These are phyloP conservation scores for Coccomyxa sp. DNA, from an alignment of 139 green algal species.

Conservation along the genomic window DNA sequence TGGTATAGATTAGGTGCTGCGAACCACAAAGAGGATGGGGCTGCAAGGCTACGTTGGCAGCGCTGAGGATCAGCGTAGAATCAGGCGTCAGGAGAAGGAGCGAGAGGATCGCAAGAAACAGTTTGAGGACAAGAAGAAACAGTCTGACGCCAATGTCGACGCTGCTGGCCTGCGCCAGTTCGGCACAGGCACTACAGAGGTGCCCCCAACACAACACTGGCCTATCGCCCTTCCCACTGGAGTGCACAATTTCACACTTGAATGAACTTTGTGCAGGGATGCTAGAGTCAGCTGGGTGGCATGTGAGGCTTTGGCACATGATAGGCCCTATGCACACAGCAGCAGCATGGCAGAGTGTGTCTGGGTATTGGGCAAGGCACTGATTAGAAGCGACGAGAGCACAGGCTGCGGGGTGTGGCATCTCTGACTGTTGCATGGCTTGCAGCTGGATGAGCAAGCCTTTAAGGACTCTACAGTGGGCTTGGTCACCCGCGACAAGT, in stretches of 20 bases:
- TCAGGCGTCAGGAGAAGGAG: slow-evolving; percentile 66
- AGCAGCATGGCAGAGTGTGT: too few relatives aligned
- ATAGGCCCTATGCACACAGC: too few relatives aligned
- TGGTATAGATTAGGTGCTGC: too few relatives aligned
- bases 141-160: slow-evolving; percentile 36
- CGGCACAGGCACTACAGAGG: slow-evolving; percentile 59
- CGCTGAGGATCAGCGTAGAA: slow-evolving; percentile 59
- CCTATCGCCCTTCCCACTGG: background rate
- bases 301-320: too few relatives aligned
- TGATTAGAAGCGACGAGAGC: too few relatives aligned
- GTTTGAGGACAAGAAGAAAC: slow-evolving; percentile 58
- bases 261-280: background rate
- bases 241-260: background rate
- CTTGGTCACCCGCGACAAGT: slow-evolving; percentile 90
- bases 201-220: slow-evolving; percentile 1
- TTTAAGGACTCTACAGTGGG: slow-evolving; percentile 96
- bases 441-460: slow-evolving; percentile 72
- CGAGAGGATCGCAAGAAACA: slow-evolving; percentile 65
- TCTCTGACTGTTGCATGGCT: too few relatives aligned
- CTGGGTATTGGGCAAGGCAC: too few relatives aligned
- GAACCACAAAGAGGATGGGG: too few relatives aligned
- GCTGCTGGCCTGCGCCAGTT: slow-evolving; percentile 68
- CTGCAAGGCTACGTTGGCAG: slow-evolving; percentile 78
- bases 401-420: too few relatives aligned
- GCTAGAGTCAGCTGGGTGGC: too few relatives aligned